phyloP scores from a whole-genome alignment of 768 basidiomycete species.

The Mycena olivaceomarginata region DNA sequence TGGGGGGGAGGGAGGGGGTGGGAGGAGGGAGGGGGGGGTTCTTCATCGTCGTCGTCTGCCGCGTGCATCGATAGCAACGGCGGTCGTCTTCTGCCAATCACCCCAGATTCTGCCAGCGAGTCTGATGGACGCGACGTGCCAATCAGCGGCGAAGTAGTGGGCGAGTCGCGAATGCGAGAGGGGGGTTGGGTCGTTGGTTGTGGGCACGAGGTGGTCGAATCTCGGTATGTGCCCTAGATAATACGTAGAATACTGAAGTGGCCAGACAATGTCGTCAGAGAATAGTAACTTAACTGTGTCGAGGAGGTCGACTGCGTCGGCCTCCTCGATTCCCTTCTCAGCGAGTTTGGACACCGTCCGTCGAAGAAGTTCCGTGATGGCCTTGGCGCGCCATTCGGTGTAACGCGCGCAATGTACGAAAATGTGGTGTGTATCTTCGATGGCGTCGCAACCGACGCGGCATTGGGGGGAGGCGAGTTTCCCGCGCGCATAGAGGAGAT shows the following conservation, averaged over 20 bases:
- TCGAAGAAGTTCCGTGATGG: background rate
- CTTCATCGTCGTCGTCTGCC: no score
- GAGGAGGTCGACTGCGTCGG: background rate
- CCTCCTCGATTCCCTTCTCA: constrained; percentile 9
- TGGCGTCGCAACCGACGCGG: background rate
- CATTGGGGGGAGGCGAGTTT: background rate
- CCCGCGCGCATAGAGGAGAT: background rate
- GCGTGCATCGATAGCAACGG: no score
- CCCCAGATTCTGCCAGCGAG: constrained; percentile 22
- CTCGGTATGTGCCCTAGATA: constrained; percentile 21
- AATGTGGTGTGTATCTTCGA: constrained; percentile 21
- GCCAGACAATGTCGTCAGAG: background rate
- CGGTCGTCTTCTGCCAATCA: background rate
- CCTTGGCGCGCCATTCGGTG: background rate
- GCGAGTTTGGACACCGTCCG: background rate
- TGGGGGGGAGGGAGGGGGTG: no score
- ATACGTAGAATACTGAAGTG: constrained; percentile 9
- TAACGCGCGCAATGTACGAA: background rate
- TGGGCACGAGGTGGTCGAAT: background rate
- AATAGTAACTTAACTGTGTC: constrained; percentile 27
- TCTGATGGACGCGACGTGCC: background rate
- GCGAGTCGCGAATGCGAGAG: background rate
- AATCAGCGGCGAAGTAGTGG: constrained; percentile 8
- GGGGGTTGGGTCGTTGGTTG: no score
- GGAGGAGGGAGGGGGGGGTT: no score